Conservation (phyloP, 2,329 filamentous ascomycete species). For the Microcera coccophila region DNA sequence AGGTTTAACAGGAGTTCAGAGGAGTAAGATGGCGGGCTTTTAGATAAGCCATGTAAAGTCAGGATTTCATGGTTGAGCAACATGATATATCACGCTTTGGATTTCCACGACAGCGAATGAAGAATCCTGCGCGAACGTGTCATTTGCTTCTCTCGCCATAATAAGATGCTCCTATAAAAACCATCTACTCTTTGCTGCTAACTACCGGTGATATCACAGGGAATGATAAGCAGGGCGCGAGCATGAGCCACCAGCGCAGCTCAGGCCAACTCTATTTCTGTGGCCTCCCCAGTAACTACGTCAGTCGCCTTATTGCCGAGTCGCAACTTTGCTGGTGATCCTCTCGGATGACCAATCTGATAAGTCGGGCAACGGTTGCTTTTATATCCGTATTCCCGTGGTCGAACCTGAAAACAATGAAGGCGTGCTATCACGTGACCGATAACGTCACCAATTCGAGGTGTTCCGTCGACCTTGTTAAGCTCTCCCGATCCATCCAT, state of each 20-base stretch:
- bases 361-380: neutral
- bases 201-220: too few relatives aligned
- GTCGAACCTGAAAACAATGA: neutral
- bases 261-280: too few relatives aligned
- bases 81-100: conserved; percentile 8
- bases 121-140: conserved; percentile 3
- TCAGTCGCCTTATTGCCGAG: too few relatives aligned
- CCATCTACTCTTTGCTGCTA: too few relatives aligned
- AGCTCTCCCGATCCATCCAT: conserved; percentile 13
- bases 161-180: too few relatives aligned
- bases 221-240: too few relatives aligned
- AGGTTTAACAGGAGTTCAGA: conserved; percentile 3
- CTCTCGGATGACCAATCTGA: too few relatives aligned
- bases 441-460: conserved; percentile 10
- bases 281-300: too few relatives aligned
- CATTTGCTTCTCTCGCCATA: too few relatives aligned
- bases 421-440: conserved; percentile 6
- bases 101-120: conserved; percentile 8
- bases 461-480: conserved; percentile 3
- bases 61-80: conserved; percentile 2
- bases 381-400: conserved; percentile 11
- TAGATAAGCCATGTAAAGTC: neutral
- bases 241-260: too few relatives aligned
- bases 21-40: conserved; percentile 2
- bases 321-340: too few relatives aligned